Evolutionary conservation across 2,329 filamentous ascomycete species (phyloP), one percentile per base, ranked within the genome.

Genomic region (Trichoderma polysporum): DNA sequence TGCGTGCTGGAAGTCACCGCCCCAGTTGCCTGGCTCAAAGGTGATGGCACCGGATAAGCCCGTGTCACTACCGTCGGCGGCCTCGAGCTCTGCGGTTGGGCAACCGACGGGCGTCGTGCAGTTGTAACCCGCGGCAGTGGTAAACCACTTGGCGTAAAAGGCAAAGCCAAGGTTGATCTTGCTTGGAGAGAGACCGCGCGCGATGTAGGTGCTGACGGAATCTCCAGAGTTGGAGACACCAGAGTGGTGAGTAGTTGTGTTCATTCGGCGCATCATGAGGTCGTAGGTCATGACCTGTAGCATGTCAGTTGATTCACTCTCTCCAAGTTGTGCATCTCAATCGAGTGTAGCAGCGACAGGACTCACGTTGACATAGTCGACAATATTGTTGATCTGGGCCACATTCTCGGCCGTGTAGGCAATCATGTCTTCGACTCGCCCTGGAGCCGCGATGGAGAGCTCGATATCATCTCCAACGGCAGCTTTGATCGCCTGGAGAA

Each of bases 221-320:
- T 83, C 79, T 1, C 85, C 73, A 9, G 88, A 87, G 13, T 80
- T 82, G 58, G 80, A 72, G 27, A 91, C 78, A 6, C 87, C 86
- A 10, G 84, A 85, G 71, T 91, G 89, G 74, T 92, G 90, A 31
- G 81, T 83, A 2, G 90, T 92, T 22, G 82, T 76, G 58, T 80
- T 85, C 74, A 91, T 87, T n/a, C 90, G 85, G 12, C 90, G 87
- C 78, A 91, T 91, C 84, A 90, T 89, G 56, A 92, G 74, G 73
- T 92, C 90, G 74, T 92, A 92, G 9, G 85, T 83, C 89, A 91
- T 91, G 69, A 92, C 78, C 77, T 79, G 12, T 0, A 3, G 56
- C 0, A 3, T 47, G 9, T 50, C 13, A 64, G 49, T 39, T 9
- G n/a, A 19, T 17, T 9, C 4, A 33, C n/a, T 2, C 1, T 1